Base-by-base conservation (phyloP, 2,329 filamentous ascomycete genomes). In the Ascochyta clinopodiicola region DNA sequence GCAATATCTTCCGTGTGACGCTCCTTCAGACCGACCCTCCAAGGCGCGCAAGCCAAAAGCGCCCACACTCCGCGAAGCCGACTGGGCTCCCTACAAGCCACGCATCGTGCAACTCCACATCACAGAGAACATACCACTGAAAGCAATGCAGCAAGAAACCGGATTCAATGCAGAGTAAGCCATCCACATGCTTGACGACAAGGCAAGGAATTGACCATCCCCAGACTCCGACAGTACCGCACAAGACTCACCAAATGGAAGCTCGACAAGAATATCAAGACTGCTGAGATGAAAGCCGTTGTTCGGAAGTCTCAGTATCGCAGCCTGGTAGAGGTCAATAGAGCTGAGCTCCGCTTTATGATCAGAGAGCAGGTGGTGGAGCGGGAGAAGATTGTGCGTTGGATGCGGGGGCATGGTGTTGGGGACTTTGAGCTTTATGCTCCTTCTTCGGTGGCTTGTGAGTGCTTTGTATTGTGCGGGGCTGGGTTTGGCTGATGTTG, bases 241-340 rank as follows among this genome's bases (percentile, higher is more conserved):
- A 59, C 45, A 31, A 60, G 57, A 12, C 59, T 67, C 32, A 62
- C 21, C 13, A 44, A 64, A 37, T 67, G 60, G 66, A 45, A 53
- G 7, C 39, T 56, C 12, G 60, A 63, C 50, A 69, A 67, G 47
- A 66, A 69, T 13, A 35, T 66, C 21, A 69, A 64, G 43, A 21
- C 50, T 0, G 9, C 50, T 4, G 66, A 69, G 44, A 67, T 65
- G 58, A 27, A 54, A 39, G 63, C 64, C 8, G 68, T 69, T 10
- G 61, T 69, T 10, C 44, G 63, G 22, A 66, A 63, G 25, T 53
- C 25, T 6, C 63, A 69, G 29, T 37, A 47, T n/a, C 56, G 65
- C 31, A 60, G 59, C 12, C 57, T 69, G n/a, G 10, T 63, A 5
- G 58, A 70, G 22, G 21, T 21, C 10, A 22, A 57, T 21, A 61